Conservation (phyloP, 176 grass and related monocot genomes). For the Hordeum marinum region DNA sequence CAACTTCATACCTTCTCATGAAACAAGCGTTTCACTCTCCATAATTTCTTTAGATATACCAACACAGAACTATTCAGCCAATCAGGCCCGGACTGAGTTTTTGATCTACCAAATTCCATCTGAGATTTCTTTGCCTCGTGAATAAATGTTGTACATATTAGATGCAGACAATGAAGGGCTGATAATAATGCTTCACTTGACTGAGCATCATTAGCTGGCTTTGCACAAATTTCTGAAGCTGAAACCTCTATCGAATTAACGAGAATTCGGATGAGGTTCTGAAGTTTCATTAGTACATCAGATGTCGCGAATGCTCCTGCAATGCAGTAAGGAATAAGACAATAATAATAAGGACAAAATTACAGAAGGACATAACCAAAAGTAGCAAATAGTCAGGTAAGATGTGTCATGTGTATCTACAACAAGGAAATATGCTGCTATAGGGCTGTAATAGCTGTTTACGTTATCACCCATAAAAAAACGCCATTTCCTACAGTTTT, state of each 20-base stretch:
- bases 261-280: conserved; percentile 55
- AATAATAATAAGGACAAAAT: background rate
- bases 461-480: conserved; percentile 8
- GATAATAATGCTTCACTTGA: conserved; percentile 58
- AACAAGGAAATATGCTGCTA: background rate
- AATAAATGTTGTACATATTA: conserved; percentile 59
- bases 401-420: background rate
- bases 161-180: conserved; percentile 58
- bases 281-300: conserved; percentile 43
- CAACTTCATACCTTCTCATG: conserved; percentile 37
- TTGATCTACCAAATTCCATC: conserved; percentile 8
- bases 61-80: conserved; percentile 47
- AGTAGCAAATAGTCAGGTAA: background rate
- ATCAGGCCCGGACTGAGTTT: conserved; percentile 15
- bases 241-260: conserved; percentile 56
- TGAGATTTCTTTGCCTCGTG: conserved; percentile 53
- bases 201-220: conserved; percentile 33
- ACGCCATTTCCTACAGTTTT: background rate
- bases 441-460: background rate
- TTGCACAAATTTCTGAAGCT: conserved; percentile 55
- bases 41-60: conserved; percentile 54
- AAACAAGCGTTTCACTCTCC: conserved; percentile 47
- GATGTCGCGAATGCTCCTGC: conserved; percentile 33
- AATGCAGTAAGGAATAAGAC: background rate
- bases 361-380: conserved; percentile 10